Evolutionary conservation across 768 basidiomycete genomes (phyloP).

Genomic region (Tricholoma terreum): DNA sequence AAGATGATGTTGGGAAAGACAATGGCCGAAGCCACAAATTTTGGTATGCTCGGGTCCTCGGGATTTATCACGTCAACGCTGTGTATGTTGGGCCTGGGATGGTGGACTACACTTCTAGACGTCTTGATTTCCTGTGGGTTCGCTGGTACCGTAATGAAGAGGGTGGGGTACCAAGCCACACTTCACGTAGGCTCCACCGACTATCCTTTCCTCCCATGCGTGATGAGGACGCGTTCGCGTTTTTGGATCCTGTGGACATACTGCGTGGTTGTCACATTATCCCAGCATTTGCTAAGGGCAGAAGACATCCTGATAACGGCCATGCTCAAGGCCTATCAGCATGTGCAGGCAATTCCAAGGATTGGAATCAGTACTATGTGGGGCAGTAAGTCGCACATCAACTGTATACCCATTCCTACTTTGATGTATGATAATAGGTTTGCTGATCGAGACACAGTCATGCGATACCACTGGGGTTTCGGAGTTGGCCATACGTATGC

Average conservation of each 20-base stretch:
- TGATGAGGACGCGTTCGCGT: conserved; percentile 35
- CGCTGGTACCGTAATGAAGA: conserved; percentile 18
- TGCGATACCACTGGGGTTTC: conserved; percentile 2
- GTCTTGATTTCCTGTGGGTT: conserved; percentile 30
- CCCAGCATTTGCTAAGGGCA: neutral
- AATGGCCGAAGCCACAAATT: conserved; percentile 14
- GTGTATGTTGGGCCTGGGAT: conserved; percentile 6
- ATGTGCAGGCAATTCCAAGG: neutral
- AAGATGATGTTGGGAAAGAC: neutral
- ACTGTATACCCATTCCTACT: too few relatives aligned
- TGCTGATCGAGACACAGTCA: conserved; percentile 3
- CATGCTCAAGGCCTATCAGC: neutral
- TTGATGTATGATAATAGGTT: neutral
- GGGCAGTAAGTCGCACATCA: neutral
- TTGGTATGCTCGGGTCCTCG: conserved; percentile 27
- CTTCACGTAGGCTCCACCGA: conserved; percentile 5
- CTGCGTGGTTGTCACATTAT: conserved; percentile 24
- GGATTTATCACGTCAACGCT: conserved; percentile 25
- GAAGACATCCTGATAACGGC: conserved; percentile 2
- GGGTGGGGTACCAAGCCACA: neutral
- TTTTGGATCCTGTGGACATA: conserved; percentile 41
- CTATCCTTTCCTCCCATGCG: conserved; percentile 32
- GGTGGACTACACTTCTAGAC: conserved; percentile 4
- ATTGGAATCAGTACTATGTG: neutral
- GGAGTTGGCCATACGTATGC: neutral